A percentile compares a stretch with the other conserved stretches of the same genome.
These are phyloP conservation scores for Podila horticola DNA, from an alignment of 192 early-diverging fungal species.

Conservation along the genomic window DNA sequence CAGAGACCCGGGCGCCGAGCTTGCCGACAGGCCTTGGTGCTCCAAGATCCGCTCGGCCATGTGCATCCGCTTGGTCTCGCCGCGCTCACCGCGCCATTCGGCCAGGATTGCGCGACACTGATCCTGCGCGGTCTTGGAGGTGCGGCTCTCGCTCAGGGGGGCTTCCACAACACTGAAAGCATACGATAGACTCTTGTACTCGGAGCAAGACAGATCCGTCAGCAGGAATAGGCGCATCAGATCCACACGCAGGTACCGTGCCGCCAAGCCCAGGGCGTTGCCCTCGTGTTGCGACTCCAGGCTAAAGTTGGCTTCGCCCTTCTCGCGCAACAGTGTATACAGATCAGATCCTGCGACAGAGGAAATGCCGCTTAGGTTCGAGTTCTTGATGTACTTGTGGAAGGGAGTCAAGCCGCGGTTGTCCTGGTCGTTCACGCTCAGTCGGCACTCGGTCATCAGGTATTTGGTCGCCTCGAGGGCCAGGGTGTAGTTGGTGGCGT, in stretches of 20 bases:
- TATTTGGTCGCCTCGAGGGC: slow-evolving; percentile 27
- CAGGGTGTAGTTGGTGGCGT: slow-evolving; percentile 34
- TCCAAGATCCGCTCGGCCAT: slow-evolving; percentile 50
- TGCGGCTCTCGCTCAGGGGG: slow-evolving; percentile 41
- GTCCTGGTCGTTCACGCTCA: slow-evolving; percentile 41
- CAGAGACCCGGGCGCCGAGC: not conserved
- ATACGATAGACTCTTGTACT: slow-evolving; percentile 30
- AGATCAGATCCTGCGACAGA: slow-evolving; percentile 42
- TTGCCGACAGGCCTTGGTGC: slow-evolving; percentile 24
- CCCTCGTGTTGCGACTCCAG: slow-evolving; percentile 41
- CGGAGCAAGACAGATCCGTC: slow-evolving; percentile 40
- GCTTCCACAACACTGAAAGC: slow-evolving; percentile 37
- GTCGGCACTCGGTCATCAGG: slow-evolving; percentile 30
- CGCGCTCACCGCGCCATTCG: slow-evolving; percentile 46
- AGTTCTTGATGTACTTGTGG: slow-evolving; percentile 51
- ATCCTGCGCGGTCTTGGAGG: slow-evolving; percentile 25
- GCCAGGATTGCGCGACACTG: slow-evolving; percentile 16
- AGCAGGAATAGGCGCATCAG: slow-evolving; percentile 42
- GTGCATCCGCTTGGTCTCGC: slow-evolving; percentile 43
- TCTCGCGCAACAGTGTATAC: slow-evolving; percentile 32
- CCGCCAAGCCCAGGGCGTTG: slow-evolving; percentile 39
- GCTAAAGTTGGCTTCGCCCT: slow-evolving; percentile 28
- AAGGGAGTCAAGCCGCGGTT: slow-evolving; percentile 46
- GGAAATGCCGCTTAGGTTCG: slow-evolving; percentile 29
- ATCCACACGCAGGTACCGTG: slow-evolving; percentile 43